Evolutionary conservation across 371 early-diverging fungal genomes (phyloP).

Genomic region (Phascolomyces articulosus): DNA sequence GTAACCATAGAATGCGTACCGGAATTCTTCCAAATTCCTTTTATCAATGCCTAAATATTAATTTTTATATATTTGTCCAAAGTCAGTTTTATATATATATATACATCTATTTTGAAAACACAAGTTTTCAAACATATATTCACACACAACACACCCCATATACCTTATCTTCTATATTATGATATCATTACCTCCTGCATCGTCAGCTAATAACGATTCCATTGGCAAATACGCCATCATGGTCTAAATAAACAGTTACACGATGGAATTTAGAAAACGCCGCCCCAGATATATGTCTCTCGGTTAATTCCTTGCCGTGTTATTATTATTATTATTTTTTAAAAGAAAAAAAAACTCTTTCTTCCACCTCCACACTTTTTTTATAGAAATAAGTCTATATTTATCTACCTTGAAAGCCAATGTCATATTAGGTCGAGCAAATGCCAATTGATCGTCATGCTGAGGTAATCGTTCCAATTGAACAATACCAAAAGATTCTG

Average conservation of each 20-base stretch:
- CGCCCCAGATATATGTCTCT: too few relatives aligned
- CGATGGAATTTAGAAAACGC: too few relatives aligned
- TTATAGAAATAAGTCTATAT: neutral
- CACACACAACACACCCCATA: too few relatives aligned
- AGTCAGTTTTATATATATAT: too few relatives aligned
- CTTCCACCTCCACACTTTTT: too few relatives aligned
- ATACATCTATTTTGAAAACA: too few relatives aligned
- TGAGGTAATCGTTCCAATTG: slow-evolving; percentile 38
- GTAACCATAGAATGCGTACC: slow-evolving; percentile 38
- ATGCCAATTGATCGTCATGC: slow-evolving; percentile 40
- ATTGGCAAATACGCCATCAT: slow-evolving; percentile 57
- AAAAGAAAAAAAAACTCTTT: too few relatives aligned
- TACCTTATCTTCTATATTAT: too few relatives aligned
- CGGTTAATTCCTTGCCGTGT: too few relatives aligned
- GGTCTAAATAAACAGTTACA: slow-evolving; percentile 12
- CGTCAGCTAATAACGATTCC: slow-evolving; percentile 39
- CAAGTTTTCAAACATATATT: too few relatives aligned
- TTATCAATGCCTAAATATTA: slow-evolving; percentile 22
- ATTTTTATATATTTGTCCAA: too few relatives aligned
- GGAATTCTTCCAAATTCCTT: slow-evolving; percentile 20
- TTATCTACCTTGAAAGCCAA: slow-evolving; percentile 44
- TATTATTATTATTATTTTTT: too few relatives aligned
- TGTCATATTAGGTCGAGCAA: slow-evolving; percentile 56
- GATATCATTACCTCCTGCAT: slow-evolving; percentile 37
- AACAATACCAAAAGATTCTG: slow-evolving; percentile 30